phyloP scores from a whole-genome alignment of 352 stramenopile genomes.

The Phytophthora fragariaefolia region DNA sequence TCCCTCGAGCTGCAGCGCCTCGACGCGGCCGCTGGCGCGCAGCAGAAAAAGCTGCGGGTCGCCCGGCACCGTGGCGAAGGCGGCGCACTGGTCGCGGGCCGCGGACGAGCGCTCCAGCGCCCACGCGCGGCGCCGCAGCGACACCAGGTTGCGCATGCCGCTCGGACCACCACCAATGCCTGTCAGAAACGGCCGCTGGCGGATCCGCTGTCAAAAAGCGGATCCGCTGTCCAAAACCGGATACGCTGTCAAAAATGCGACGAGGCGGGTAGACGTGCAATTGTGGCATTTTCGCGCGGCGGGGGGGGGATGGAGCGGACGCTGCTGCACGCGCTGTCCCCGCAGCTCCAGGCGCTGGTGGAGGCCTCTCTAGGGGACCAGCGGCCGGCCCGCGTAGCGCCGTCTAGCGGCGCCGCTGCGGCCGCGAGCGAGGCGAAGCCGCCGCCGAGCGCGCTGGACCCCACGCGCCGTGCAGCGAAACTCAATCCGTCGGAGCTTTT shows the following conservation, averaged over 20 bases:
- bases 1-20: constrained; percentile 34
- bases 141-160: constrained; percentile 67
- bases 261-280: too few species aligned
- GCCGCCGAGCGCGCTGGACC: constrained; percentile 4
- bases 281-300: too few species aligned
- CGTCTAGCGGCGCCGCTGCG: neutral
- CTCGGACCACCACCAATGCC: constrained; percentile 11
- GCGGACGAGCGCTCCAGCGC: constrained; percentile 26
- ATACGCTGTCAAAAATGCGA: constrained; percentile 6
- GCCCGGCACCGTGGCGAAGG: constrained; percentile 44
- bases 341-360: constrained; percentile 69
- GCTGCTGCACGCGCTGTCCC: constrained; percentile 63
- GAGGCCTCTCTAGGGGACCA: constrained; percentile 61
- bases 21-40: constrained; percentile 38
- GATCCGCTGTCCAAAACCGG: too few species aligned
- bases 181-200: too few species aligned
- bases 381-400: constrained; percentile 20
- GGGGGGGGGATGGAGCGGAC: constrained; percentile 27
- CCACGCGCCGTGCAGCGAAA: constrained; percentile 4
- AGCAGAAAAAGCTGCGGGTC: constrained; percentile 52
- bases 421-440: neutral
- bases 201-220: too few species aligned
- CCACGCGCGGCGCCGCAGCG: constrained; percentile 56
- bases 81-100: constrained; percentile 11
- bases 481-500: constrained; percentile 74